Percentiles rank a stretch among this genome's conserved stretches.
Conservation (phyloP, 1,284 basidiomycete species). For the Naganishia sp. region DNA sequence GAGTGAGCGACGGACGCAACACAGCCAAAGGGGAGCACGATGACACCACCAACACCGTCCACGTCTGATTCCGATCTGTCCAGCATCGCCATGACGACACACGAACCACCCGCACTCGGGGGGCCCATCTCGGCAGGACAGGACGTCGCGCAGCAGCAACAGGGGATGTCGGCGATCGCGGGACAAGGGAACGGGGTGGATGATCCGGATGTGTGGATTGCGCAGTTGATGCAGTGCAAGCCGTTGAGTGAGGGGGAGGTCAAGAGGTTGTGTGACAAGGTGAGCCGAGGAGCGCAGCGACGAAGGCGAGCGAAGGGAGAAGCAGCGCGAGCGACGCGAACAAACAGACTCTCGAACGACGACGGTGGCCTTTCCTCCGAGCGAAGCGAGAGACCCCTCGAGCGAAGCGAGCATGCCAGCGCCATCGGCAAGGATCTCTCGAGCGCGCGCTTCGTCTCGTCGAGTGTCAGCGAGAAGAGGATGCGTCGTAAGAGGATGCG, state of each 20-base stretch:
- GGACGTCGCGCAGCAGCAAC: not conserved
- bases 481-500: too few species aligned
- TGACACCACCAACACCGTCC: not conserved
- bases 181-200: constrained; percentile 6
- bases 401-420: constrained; percentile 1
- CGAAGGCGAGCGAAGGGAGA: not conserved
- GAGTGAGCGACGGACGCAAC: not conserved
- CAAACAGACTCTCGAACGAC: not conserved
- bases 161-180: not conserved
- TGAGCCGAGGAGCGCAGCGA: constrained; percentile 53
- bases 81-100: constrained; percentile 7
- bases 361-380: too few species aligned
- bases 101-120: constrained; percentile 21
- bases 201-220: constrained; percentile 79
- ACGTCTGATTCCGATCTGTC: not conserved
- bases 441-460: not conserved
- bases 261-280: constrained; percentile 98
- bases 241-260: constrained; percentile 94
- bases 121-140: constrained; percentile 8
- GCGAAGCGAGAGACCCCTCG: not conserved
- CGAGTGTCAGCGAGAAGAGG: constrained; percentile 3
- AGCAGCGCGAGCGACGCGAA: not conserved
- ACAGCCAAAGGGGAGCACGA: not conserved
- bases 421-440: not conserved
- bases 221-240: constrained; percentile 96